phyloP scores from a whole-genome alignment of 345 rosid genomes.

The Eucalyptus coolabah region DNA sequence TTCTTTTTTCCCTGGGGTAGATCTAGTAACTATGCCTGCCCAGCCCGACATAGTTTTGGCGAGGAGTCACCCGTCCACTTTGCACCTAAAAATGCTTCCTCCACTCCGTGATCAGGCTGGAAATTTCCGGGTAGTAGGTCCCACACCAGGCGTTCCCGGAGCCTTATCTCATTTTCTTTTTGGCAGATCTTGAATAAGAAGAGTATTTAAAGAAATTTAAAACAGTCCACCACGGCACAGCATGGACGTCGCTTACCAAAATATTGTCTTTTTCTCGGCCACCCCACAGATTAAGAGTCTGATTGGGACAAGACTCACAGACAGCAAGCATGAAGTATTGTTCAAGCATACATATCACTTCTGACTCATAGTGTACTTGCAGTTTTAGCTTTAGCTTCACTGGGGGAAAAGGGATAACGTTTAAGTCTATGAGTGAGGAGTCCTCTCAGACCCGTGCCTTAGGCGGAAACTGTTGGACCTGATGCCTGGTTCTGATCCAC shows the following conservation, averaged over 20 bases:
- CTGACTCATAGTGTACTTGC: slow-evolving; percentile 16
- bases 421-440: slow-evolving; percentile 23
- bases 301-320: neutral
- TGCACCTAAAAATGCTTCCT: neutral
- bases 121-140: neutral
- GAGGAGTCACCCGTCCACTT: neutral
- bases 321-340: slow-evolving; percentile 28
- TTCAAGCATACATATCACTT: slow-evolving; percentile 46
- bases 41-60: neutral
- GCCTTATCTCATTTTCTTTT: neutral
- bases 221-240: slow-evolving; percentile 19
- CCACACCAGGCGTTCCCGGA: neutral
- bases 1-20: neutral
- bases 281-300: slow-evolving; percentile 21
- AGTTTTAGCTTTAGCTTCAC: slow-evolving; percentile 11
- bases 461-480: slow-evolving; percentile 51
- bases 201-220: neutral
- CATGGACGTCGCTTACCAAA: slow-evolving; percentile 11
- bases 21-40: neutral
- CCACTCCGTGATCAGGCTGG: neutral
- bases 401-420: slow-evolving; percentile 4
- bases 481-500: slow-evolving; percentile 25
- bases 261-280: slow-evolving; percentile 15
- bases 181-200: neutral
- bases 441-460: slow-evolving; percentile 68